Evolutionary conservation across 495 filamentous ascomycete genomes (phyloP).

Genomic region (Aspergillus heteromorphus): DNA sequence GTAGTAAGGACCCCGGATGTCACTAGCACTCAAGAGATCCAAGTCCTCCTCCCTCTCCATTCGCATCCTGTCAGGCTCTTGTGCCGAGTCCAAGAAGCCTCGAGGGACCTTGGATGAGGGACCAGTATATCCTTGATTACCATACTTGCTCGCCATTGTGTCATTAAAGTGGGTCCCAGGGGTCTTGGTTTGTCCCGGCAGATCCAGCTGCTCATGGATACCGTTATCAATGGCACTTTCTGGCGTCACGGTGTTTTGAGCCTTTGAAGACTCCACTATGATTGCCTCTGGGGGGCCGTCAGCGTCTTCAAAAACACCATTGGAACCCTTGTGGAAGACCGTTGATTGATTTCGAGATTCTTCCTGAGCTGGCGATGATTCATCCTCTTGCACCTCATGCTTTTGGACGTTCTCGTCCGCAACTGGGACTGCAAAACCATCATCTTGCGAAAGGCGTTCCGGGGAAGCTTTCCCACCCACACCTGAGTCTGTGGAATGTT

Average conservation of each 20-base stretch:
- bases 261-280: neutral
- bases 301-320: neutral
- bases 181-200: neutral
- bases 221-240: neutral
- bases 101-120: neutral
- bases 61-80: neutral
- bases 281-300: neutral
- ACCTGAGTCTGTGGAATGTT: neutral
- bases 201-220: neutral
- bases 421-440: neutral
- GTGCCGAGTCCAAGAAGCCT: neutral
- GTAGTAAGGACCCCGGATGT: constrained; percentile 43
- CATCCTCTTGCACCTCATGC: neutral
- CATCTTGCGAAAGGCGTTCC: neutral
- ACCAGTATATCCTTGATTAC: neutral
- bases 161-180: neutral
- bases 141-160: neutral
- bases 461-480: too few relatives aligned
- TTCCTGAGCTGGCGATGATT: neutral
- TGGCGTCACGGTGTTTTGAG: neutral
- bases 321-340: neutral
- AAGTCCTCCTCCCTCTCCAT: constrained; percentile 30
- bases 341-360: neutral
- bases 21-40: constrained; percentile 40
- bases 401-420: neutral